phyloP scores from a whole-genome alignment of 768 basidiomycete genomes.

The Erythrobasidium yunnanense region DNA sequence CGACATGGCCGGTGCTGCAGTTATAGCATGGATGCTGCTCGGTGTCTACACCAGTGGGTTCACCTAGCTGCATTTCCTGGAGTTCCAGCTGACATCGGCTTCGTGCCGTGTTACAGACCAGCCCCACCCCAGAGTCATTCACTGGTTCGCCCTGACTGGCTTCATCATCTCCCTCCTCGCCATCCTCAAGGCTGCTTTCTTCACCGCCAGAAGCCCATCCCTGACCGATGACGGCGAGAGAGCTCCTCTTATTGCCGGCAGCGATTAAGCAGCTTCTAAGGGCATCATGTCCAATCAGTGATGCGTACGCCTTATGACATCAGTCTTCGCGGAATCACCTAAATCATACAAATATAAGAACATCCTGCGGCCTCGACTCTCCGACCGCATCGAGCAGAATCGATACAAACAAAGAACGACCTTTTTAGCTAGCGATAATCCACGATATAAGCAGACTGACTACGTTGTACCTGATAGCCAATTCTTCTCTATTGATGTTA shows the following conservation, averaged over 20 bases:
- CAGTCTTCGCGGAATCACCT: too few relatives aligned
- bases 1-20: slow-evolving; percentile 81
- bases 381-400: too few relatives aligned
- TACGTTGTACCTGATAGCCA: too few relatives aligned
- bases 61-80: slow-evolving; percentile 8
- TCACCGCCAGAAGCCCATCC: slow-evolving; percentile 7
- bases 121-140: slow-evolving; percentile 59
- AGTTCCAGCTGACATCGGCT: slow-evolving; percentile 18
- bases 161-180: slow-evolving; percentile 72
- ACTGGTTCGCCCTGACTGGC: slow-evolving; percentile 77
- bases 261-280: slow-evolving; percentile 16
- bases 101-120: slow-evolving; percentile 48
- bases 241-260: slow-evolving; percentile 46
- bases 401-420: too few relatives aligned
- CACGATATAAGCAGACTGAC: too few relatives aligned
- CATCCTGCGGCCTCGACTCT: too few relatives aligned
- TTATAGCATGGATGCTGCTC: slow-evolving; percentile 85
- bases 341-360: too few relatives aligned
- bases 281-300: too few relatives aligned
- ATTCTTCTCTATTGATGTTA: too few relatives aligned
- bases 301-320: too few relatives aligned
- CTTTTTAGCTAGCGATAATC: too few relatives aligned
- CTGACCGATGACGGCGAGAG: slow-evolving; percentile 45
- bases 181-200: slow-evolving; percentile 47
- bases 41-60: slow-evolving; percentile 53